Evolutionary conservation across 768 basidiomycete genomes (phyloP), one percentile per base, ranked within the genome.

Genomic region (Scleroderma citrinum): DNA sequence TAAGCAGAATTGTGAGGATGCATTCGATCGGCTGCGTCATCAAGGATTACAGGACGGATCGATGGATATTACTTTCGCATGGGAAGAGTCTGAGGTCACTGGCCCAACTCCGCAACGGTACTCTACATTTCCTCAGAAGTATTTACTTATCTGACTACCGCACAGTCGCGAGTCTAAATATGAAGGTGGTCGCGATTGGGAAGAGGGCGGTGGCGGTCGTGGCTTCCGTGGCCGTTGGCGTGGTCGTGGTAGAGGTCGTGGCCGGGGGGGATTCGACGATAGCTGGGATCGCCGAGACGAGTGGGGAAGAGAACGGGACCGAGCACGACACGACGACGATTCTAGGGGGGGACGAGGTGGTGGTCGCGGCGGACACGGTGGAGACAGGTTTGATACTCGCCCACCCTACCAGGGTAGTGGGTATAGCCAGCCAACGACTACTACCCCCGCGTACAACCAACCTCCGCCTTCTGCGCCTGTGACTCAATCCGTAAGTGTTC

Each of bases 41-140:
- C 82, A 88, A 67, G 77, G 83, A 2, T 61, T 84, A 46, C 86
- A 87, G 60, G 92, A 92, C 58, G 93, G 96, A 13, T 80, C 85
- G 1, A 85, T 96, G 80, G 89, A 94, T 47, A 83, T 97, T 39
- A 72, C 80, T 0, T 90, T 87, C 56, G 86, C 86, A 29, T 95
- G 90, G 86, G 92, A 97, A 49, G 73, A 77, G 12, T 75, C 71
- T 6, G 82, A 84, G 49, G 67, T 71, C 1, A 71, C 75, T 35
- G 68, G 77, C 19, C 76, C 77, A 37, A 69, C 71, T 35, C 74
- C 64, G 7, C 72, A 70, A 56, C 68, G 71, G 71, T 74, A 65
- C 40, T 23, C 1, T 10, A 59, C 19, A 3, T 36, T 56, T 40
- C 23, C 17, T 19, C 46, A 43, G 47, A 26, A 1, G 14, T 26